These are phyloP conservation scores for Rhizopogon vulgaris DNA, from an alignment of 768 basidiomycete genomes.

Conservation along the genomic window DNA sequence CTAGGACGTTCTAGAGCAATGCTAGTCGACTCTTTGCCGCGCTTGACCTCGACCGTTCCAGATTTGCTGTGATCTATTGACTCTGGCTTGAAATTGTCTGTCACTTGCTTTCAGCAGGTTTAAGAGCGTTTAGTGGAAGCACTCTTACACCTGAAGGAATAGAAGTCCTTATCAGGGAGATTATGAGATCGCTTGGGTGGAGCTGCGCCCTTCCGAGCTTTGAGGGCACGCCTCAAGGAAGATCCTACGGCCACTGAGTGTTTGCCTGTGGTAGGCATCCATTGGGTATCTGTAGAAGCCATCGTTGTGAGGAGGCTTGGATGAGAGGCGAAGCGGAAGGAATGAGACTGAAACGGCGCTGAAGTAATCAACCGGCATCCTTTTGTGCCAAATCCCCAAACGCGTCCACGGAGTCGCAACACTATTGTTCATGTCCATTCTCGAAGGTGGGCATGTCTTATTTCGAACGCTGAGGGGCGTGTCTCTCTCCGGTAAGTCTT, in stretches of 20 bases:
- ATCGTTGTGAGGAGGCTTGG: conserved; percentile 22
- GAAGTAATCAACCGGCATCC: conserved; percentile 17
- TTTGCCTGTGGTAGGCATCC: conserved; percentile 56
- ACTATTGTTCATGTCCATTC: neutral
- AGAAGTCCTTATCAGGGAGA: conserved; percentile 63
- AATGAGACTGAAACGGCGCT: conserved; percentile 6
- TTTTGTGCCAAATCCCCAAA: too few relatives aligned
- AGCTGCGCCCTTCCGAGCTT: conserved; percentile 54
- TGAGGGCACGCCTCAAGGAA: conserved; percentile 60
- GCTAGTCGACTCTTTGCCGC: conserved; percentile 42
- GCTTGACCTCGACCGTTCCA: conserved; percentile 59
- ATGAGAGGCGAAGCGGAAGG: too few relatives aligned
- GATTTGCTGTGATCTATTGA: conserved; percentile 61
- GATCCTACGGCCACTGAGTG: conserved; percentile 55
- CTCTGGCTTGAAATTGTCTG: conserved; percentile 75
- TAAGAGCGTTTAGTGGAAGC: neutral
- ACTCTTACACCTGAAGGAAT: conserved; percentile 68
- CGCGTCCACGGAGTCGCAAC: neutral
- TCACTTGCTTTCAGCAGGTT: neutral
- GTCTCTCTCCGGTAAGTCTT: neutral
- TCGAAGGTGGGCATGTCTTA: neutral
- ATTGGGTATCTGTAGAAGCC: conserved; percentile 38
- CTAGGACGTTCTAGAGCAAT: conserved; percentile 64
- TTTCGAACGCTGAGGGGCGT: neutral
- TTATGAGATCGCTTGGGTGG: conserved; percentile 32